Conservation (phyloP, 1,139 yeast genomes). For the Kurtzmaniella quercitrusa region DNA sequence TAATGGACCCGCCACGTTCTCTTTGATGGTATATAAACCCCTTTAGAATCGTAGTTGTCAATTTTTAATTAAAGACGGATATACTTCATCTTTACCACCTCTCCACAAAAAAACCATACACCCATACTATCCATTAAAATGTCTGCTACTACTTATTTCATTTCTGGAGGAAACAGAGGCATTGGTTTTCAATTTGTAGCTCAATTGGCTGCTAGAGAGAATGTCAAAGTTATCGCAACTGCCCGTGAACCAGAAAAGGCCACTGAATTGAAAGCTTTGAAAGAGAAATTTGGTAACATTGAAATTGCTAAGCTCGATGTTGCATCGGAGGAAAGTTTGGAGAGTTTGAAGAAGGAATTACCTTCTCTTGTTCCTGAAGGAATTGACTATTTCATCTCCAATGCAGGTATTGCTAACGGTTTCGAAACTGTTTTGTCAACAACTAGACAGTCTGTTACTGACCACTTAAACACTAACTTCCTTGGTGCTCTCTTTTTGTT, state of each 20-base stretch:
- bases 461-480: slow-evolving; percentile 21
- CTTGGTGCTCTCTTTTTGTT: slow-evolving; percentile 26
- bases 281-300: slow-evolving; percentile 2
- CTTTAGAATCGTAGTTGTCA: no score
- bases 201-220: slow-evolving; percentile 8
- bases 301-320: slow-evolving; percentile 6
- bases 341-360: slow-evolving; percentile 3
- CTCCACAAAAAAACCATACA: no score
- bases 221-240: slow-evolving; percentile 14
- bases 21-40: no score
- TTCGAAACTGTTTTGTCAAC: slow-evolving; percentile 5
- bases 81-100: no score
- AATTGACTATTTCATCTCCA: slow-evolving; percentile 16
- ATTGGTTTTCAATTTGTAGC: slow-evolving; percentile 15
- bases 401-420: slow-evolving; percentile 13
- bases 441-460: slow-evolving; percentile 12
- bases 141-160: slow-evolving; percentile 16
- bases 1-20: no score
- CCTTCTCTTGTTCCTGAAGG: slow-evolving; percentile 4
- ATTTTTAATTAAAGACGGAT: no score
- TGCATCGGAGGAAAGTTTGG: slow-evolving; percentile 6
- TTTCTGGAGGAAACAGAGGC: slow-evolving; percentile 21
- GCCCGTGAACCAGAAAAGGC: slow-evolving; percentile 14
- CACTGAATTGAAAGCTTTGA: slow-evolving; percentile 6
- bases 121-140: slow-evolving; percentile 8